Evolutionary conservation across 352 stramenopile species (phyloP), one percentile per base, ranked within the genome.

Genomic region (Pythium guiyangense): DNA sequence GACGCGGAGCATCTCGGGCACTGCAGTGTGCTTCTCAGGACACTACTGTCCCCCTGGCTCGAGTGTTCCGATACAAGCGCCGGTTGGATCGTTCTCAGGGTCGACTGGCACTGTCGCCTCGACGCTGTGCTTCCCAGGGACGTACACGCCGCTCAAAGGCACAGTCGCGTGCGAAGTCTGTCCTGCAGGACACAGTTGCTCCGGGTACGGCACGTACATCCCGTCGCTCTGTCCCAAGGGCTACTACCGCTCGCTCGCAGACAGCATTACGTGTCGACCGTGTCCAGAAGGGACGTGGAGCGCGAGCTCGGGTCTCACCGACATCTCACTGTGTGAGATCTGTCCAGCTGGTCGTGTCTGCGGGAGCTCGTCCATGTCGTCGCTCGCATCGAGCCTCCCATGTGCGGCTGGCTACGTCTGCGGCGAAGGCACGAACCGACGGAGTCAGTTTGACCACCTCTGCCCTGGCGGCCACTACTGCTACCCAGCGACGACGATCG

Each of bases 61-160:
- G 5, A 80, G 70, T 22, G 82, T 84, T 18, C 96, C 96, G 0
- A 91, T 85, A 9, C 74, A 97, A 63, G 86, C 92, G 29, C 95
- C 94, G 11, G 79, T 97, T 1, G 97, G 97, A 3, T 97, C 84
- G 26, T 99, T 98, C 67, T 76, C 92, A 6, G 78, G 73, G 1
- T 74, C 81, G 2, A 84, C 77, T 3, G 93, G 96, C 1, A 94
- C 83, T 0, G 95, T 99, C 27, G 92, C 91, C 4, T 77, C 93
- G 8, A 98, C 86, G 37, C 72, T 99, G 35, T 99, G 96, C 69
- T 98, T 98, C 46, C 97, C 97, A 4, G 96, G 96, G 9, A 99
- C 94, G 6, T 99, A 98, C 68, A 97, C 96, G 9, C 88, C 96
- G 15, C 66, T 98, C 6, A 87, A 84, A 34, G 92, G 73, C 14